These are phyloP conservation scores for Botrytis fabae DNA, from an alignment of 2,329 filamentous ascomycete genomes.

Conservation along the genomic window DNA sequence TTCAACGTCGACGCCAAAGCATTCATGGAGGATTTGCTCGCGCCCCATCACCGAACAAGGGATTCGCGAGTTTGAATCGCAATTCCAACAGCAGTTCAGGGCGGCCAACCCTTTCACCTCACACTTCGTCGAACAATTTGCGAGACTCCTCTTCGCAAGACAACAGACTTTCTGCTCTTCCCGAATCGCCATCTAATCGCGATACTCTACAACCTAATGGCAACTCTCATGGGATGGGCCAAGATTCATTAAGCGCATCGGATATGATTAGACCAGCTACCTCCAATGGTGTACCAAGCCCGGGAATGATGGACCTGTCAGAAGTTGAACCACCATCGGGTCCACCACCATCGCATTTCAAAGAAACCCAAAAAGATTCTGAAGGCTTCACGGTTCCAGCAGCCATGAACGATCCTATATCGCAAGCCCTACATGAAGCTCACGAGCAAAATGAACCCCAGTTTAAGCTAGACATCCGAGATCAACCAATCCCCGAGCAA, in stretches of 20 bases:
- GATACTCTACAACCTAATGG: slow-evolving; percentile 34
- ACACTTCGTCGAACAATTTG: slow-evolving; percentile 60
- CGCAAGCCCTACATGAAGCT: slow-evolving; percentile 68
- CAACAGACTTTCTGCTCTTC: slow-evolving; percentile 56
- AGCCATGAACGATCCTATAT: slow-evolving; percentile 63
- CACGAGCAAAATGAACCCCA: slow-evolving; percentile 59
- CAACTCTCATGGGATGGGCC: slow-evolving; percentile 30
- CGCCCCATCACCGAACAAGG: slow-evolving; percentile 55
- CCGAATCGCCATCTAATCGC: slow-evolving; percentile 52
- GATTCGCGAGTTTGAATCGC: slow-evolving; percentile 57
- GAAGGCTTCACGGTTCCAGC: slow-evolving; percentile 78
- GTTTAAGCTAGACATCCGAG: slow-evolving; percentile 79
- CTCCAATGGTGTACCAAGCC: slow-evolving; percentile 46
- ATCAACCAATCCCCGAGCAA: slow-evolving; percentile 75
- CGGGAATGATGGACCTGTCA: slow-evolving; percentile 46
- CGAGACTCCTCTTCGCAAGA: slow-evolving; percentile 48
- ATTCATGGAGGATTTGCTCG: slow-evolving; percentile 60
- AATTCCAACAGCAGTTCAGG: slow-evolving; percentile 64
- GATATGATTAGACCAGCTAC: slow-evolving; percentile 17
- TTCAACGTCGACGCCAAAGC: slow-evolving; percentile 65
- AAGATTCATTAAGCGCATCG: slow-evolving; percentile 36
- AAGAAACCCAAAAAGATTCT: slow-evolving; percentile 58
- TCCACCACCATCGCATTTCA: slow-evolving; percentile 45
- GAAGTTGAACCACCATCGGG: slow-evolving; percentile 55
- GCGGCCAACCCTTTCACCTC: slow-evolving; percentile 49